Evolutionary conservation across 148 eudicot genomes (phyloP).

Genomic region (Rhododendron mucronatum): DNA sequence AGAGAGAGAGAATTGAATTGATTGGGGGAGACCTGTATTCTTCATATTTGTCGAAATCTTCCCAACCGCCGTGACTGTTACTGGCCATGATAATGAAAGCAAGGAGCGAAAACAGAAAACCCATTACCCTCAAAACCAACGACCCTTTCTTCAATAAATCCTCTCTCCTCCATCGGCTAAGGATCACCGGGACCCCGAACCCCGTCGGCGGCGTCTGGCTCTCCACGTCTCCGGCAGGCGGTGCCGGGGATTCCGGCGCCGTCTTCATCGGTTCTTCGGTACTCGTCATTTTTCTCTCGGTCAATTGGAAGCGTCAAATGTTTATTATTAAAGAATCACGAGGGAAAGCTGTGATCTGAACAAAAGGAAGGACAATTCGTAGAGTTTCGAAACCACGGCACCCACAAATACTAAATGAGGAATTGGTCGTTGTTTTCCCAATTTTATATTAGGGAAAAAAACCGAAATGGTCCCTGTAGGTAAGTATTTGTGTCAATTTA

Average conservation of each 20-base stretch:
- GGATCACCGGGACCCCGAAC: conserved; percentile 19
- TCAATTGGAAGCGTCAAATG: not conserved
- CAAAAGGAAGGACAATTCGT: not conserved
- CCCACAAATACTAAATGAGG: no score
- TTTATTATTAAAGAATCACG: no score
- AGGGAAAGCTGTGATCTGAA: not conserved
- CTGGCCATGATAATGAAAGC: conserved; percentile 60
- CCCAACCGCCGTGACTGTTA: conserved; percentile 39
- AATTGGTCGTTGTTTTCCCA: not conserved
- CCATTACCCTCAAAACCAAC: conserved; percentile 33
- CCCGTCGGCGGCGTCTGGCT: conserved; percentile 18
- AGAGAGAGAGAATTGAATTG: not conserved
- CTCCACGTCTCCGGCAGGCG: conserved; percentile 26
- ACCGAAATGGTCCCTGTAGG: no score
- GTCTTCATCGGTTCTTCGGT: not conserved
- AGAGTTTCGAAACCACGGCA: not conserved
- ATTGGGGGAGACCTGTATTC: conserved; percentile 33
- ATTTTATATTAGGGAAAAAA: no score
- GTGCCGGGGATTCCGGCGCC: conserved; percentile 4
- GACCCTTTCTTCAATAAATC: conserved; percentile 42
- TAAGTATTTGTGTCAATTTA: no score
- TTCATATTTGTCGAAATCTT: conserved; percentile 26
- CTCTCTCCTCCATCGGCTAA: conserved; percentile 41
- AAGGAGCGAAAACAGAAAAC: conserved; percentile 47
- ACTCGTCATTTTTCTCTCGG: not conserved